Percentiles rank a stretch among this genome's conserved stretches.
Evolutionary conservation across 2,329 filamentous ascomycete genomes (phyloP).

Genomic region (Colletotrichum plurivorum): DNA sequence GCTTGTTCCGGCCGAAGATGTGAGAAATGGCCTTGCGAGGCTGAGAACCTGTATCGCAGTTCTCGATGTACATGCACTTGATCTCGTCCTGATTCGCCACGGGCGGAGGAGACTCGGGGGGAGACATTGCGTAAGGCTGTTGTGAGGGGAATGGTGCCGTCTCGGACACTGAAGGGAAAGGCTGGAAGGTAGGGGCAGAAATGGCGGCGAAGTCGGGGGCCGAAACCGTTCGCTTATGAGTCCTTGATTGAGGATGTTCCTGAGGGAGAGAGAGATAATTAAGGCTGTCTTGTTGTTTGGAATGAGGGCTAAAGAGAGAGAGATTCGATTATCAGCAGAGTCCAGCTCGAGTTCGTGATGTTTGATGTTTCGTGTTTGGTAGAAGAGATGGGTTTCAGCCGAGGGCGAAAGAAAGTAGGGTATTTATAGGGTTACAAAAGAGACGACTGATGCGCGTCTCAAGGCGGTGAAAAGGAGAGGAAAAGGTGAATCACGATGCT

Average conservation of each 20-base stretch:
- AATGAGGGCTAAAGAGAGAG: constrained; percentile 30
- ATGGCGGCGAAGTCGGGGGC: constrained; percentile 60
- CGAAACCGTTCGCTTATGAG: constrained; percentile 65
- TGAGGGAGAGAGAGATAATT: constrained; percentile 40
- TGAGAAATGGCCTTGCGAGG: constrained; percentile 84
- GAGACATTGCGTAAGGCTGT: constrained; percentile 42
- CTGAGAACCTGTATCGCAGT: constrained; percentile 72
- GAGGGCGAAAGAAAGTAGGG: background rate
- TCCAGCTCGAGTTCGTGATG: constrained; percentile 20
- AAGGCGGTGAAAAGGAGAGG: background rate
- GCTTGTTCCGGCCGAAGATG: constrained; percentile 87
- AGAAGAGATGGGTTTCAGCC: background rate
- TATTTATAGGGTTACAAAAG: background rate
- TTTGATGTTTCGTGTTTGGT: constrained; percentile 3
- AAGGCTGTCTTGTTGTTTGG: constrained; percentile 37
- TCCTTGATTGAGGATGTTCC: constrained; percentile 43
- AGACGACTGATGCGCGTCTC: background rate
- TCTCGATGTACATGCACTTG: constrained; percentile 68
- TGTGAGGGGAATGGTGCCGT: constrained; percentile 25
- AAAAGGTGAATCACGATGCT: constrained; percentile 8
- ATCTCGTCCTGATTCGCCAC: constrained; percentile 36
- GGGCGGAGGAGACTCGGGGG: constrained; percentile 28
- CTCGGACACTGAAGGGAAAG: constrained; percentile 41
- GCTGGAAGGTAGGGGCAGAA: constrained; percentile 38
- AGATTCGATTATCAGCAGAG: constrained; percentile 18